Evolutionary conservation across 768 basidiomycete species (phyloP), one percentile per base, ranked within the genome.

Genomic region (Boletus bicolor): DNA sequence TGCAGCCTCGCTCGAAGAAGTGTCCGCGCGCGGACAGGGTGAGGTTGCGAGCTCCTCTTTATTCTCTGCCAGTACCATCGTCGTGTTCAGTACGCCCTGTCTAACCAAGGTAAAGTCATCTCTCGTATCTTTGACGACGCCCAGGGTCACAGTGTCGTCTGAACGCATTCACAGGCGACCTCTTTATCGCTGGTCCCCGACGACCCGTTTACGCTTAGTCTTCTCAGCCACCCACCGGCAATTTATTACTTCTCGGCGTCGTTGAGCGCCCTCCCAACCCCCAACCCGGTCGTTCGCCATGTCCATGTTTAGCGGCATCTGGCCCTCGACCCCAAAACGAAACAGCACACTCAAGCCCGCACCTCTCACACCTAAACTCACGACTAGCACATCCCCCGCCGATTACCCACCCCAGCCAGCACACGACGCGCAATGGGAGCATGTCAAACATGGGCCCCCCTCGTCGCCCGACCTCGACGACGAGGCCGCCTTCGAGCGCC

Each of bases 321-420:
- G 61, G 34, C 3, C 57, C 38, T 57, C 67, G 41, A 58, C 62
- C 34, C 54, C 59, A 4, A 67, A 64, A 45, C 64, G 62, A 26
- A 36, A 15, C 9, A 54, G 45, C 55, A 58, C 61, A 5, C 54
- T 46, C 32, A 69, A 64, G 38, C 56, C 57, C 17, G 8, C 48
- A n/a, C 64, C 67, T 2, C 59, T 69, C 36, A 37, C 67, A 2
- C 67, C 64, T 3, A 58, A 67, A 42, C 64, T 64, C 30, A 64
- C 67, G 2, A 64, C 64, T 0, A 7, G 45, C 10, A 53, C 47
- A 3, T 43, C 62, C 34, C 38, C 52, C 12, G 58, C 28, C 28
- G 28, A 63, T 36, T 59, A 56, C 35, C 59, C 55, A 7, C 49
- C 55, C 17, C 55, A 2, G 8, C 51, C 9, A 0, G 0, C 46